These are phyloP conservation scores for Anthracocystis walkeri DNA, from an alignment of 1,284 basidiomycete genomes.

Conservation along the genomic window DNA sequence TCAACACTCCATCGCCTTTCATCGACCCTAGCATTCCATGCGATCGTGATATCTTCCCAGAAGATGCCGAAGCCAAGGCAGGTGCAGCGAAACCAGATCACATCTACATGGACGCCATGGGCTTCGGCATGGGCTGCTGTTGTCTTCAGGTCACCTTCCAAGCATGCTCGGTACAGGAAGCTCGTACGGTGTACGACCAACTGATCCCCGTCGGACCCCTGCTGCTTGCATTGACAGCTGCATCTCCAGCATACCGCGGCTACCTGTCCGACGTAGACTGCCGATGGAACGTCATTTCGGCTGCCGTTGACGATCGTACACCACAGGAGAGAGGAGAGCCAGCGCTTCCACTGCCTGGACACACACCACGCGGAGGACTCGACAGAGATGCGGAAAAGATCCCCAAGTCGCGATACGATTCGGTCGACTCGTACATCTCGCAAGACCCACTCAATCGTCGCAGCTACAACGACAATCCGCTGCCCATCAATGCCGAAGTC, in stretches of 20 bases:
- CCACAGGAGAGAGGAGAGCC: slow-evolving; percentile 88
- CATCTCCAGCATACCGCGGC: slow-evolving; percentile 92
- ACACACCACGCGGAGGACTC: slow-evolving; percentile 41
- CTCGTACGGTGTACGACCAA: slow-evolving; percentile 91
- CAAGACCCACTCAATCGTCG: slow-evolving; percentile 86
- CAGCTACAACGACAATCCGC: slow-evolving; percentile 89
- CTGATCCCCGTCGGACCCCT: slow-evolving; percentile 93
- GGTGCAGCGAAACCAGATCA: slow-evolving; percentile 89
- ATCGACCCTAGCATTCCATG: slow-evolving; percentile 89
- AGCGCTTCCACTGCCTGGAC: slow-evolving; percentile 33
- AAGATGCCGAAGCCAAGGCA: slow-evolving; percentile 84
- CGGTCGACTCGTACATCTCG: slow-evolving; percentile 93
- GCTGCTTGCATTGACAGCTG: slow-evolving; percentile 93
- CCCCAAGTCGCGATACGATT: slow-evolving; percentile 96
- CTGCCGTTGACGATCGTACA: slow-evolving; percentile 95
- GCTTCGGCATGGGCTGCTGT: slow-evolving; percentile 99
- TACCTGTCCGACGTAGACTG: slow-evolving; percentile 96
- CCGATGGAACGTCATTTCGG: slow-evolving; percentile 98
- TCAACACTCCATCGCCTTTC: slow-evolving; percentile 87
- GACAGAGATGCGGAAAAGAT: slow-evolving; percentile 72
- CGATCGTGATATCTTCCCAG: slow-evolving; percentile 81
- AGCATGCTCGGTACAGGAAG: slow-evolving; percentile 90
- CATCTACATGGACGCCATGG: slow-evolving; percentile 99
- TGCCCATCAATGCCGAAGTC: slow-evolving; percentile 81
- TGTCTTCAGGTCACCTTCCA: slow-evolving; percentile 99